phyloP scores from a whole-genome alignment of 129 eudicot genomes.

The Tagetes erecta region DNA sequence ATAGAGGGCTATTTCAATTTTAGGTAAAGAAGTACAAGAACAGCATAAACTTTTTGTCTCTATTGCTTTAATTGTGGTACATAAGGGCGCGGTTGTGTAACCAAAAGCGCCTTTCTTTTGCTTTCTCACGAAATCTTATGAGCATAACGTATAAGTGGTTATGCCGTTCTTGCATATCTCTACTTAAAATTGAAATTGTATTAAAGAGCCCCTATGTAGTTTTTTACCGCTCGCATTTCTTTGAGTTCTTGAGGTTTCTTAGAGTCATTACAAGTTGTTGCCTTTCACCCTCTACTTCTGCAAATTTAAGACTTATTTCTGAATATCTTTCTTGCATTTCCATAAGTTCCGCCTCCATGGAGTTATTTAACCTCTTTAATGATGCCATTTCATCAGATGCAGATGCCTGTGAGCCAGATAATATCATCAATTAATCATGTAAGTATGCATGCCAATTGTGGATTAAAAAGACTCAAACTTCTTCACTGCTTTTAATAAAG shows the following conservation, averaged over 20 bases:
- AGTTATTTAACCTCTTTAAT: constrained; percentile 56
- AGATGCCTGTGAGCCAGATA: constrained; percentile 29
- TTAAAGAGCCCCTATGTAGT: neutral
- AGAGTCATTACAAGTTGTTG: constrained; percentile 81
- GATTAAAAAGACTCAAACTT: constrained; percentile 11
- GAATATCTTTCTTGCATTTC: constrained; percentile 98
- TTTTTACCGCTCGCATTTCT: constrained; percentile 38
- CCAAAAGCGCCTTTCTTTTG: neutral
- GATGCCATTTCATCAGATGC: constrained; percentile 46
- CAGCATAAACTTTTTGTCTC: neutral
- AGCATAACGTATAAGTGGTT: neutral
- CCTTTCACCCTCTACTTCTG: constrained; percentile 97
- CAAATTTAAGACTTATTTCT: constrained; percentile 92
- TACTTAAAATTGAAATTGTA: neutral
- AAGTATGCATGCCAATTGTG: neutral
- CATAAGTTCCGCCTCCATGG: constrained; percentile 76
- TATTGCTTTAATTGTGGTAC: neutral
- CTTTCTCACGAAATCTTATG: neutral
- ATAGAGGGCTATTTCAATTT: neutral
- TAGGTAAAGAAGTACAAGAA: neutral
- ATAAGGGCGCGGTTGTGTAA: neutral
- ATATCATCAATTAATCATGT: neutral
- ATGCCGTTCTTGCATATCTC: neutral
- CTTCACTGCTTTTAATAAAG: neutral
- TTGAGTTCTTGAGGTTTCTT: constrained; percentile 68